These are phyloP conservation scores for Neckera pumila DNA, from an alignment of 225 moss, liverwort and hornwort genomes.

Conservation along the genomic window DNA sequence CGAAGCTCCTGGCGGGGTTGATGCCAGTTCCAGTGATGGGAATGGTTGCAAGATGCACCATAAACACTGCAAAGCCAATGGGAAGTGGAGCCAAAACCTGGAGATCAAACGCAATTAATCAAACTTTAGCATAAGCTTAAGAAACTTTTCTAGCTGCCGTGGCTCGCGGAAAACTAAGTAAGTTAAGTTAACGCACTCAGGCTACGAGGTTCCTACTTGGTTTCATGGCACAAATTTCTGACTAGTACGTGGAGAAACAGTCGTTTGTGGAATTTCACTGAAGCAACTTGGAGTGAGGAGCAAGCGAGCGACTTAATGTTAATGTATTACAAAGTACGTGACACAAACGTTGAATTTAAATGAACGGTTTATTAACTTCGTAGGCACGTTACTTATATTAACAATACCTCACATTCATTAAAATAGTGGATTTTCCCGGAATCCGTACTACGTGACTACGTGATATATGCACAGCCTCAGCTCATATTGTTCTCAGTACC, in stretches of 20 bases:
- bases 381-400: neutral
- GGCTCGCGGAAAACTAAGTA: neutral
- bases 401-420: neutral
- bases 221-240: neutral
- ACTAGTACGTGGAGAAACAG: neutral
- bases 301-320: neutral
- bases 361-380: neutral
- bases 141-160: neutral
- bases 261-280: neutral
- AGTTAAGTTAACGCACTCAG: no score
- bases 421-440: neutral
- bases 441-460: neutral
- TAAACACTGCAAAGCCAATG: conserved; percentile 41
- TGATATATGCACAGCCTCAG: neutral
- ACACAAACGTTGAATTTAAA: neutral
- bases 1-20: conserved; percentile 48
- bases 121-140: neutral
- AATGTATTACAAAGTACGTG: neutral
- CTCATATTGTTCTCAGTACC: neutral
- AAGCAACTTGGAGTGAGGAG: neutral
- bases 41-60: conserved; percentile 37
- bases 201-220: neutral
- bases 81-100: conserved; percentile 46
- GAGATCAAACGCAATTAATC: neutral
- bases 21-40: conserved; percentile 40